These are phyloP conservation scores for Cytospora paraplurivora DNA, from an alignment of 2,329 filamentous ascomycete species.

Conservation along the genomic window DNA sequence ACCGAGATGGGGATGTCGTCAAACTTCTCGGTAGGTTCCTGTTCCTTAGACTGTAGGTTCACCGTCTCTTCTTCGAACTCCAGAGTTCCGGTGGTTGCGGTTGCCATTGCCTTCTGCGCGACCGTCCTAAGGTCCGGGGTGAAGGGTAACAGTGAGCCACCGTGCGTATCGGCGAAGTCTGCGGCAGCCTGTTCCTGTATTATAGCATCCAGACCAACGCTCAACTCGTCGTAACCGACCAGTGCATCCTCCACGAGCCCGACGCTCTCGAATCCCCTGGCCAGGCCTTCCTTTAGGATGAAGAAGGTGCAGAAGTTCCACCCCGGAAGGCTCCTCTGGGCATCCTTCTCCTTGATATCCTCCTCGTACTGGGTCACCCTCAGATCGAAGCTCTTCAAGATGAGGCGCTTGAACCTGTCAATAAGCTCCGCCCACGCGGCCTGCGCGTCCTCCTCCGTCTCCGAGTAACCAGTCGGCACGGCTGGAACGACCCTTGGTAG, in stretches of 20 bases:
- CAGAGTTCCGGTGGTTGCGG: slow-evolving; percentile 32
- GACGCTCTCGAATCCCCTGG: slow-evolving; percentile 92
- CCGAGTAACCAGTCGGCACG: slow-evolving; percentile 64
- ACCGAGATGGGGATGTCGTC: slow-evolving; percentile 64
- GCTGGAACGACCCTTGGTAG: slow-evolving; percentile 65
- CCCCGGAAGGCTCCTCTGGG: slow-evolving; percentile 81
- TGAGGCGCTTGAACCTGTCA: slow-evolving; percentile 81
- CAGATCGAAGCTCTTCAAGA: slow-evolving; percentile 85
- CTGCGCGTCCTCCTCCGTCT: slow-evolving; percentile 76
- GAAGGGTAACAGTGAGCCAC: slow-evolving; percentile 69
- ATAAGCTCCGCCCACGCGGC: slow-evolving; percentile 84
- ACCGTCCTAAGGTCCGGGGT: slow-evolving; percentile 72
- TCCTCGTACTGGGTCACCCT: slow-evolving; percentile 95
- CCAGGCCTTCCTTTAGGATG: slow-evolving; percentile 92
- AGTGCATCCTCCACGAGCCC: slow-evolving; percentile 94
- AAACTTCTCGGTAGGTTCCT: slow-evolving; percentile 42
- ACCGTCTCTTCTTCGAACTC: slow-evolving; percentile 39
- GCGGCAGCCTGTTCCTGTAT: slow-evolving; percentile 70
- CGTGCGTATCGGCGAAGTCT: slow-evolving; percentile 64
- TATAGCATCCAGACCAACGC: slow-evolving; percentile 80
- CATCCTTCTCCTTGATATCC: slow-evolving; percentile 92
- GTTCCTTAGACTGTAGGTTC: slow-evolving; percentile 40
- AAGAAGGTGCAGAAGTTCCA: slow-evolving; percentile 99
- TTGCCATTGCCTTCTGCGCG: slow-evolving; percentile 54
- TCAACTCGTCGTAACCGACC: slow-evolving; percentile 92